Base-by-base conservation (phyloP, 495 filamentous ascomycete genomes). In the Hypoxylon rickii region DNA sequence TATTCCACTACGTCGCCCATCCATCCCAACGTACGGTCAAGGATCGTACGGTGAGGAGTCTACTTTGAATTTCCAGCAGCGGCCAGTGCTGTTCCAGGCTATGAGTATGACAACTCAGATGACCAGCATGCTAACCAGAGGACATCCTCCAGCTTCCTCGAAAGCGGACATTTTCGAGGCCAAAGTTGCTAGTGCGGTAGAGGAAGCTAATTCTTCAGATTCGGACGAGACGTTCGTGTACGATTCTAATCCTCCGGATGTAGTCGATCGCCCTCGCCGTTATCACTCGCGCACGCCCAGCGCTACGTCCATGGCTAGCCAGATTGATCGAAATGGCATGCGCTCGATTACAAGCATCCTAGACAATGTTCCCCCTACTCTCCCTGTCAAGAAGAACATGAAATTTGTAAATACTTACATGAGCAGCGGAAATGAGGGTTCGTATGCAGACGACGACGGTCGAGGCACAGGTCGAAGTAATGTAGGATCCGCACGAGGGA, bases 141-240 rank as follows among this genome's bases (percentile, higher is more conserved):
- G 53, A 67, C 66, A 64, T 54, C 72, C 72, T 66, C 52, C 70
- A 84, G 90, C 89, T 38, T 96, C 95, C 18, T 96, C 92, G 58
- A 97, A 97, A 77, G 92, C 95, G 58, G 94, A 98, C 72, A 90
- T 98, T 39, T 98, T 98, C 70, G 94, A 97, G 74, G 89, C 89
- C 46, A 96, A 94, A 73, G 88, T 98, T 29, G 95, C 94, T 29
- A 96, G 86, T 68, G 92, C 93, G 3, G 90, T 97, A 37, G 92
- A 96, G 70, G 83, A 86, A 62, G 90, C 89, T 32, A 88, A 97
- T 70, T 94, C 93, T 6, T 96, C 92, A 12, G 94, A 96, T 65
- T 97, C 95, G 2, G 94, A 97, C 59, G 95, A 97, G 71, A 97
- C 95, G 0, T 98, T 97, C 70, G 93, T 98, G 2, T 98, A 98